phyloP scores from a whole-genome alignment of 805 yeast genomes.

The Teunomyces aglyptinius region DNA sequence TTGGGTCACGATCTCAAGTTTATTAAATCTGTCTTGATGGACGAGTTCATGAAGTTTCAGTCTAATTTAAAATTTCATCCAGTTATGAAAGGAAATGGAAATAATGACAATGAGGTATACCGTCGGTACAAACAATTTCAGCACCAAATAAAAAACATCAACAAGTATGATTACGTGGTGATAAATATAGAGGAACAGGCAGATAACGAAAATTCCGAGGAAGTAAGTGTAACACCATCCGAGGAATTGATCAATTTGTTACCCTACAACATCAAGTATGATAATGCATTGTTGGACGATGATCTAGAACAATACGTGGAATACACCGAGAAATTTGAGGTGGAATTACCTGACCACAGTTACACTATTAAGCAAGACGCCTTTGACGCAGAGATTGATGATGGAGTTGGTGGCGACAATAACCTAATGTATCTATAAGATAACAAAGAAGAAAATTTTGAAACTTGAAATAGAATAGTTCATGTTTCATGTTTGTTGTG shows the following conservation, averaged over 20 bases:
- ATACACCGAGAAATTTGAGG: conserved; percentile 3
- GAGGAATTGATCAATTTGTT: conserved; percentile 20
- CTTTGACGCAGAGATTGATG: conserved; percentile 12
- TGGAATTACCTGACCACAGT: conserved; percentile 1
- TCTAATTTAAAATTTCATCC: conserved; percentile 31
- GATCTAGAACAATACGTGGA: conserved; percentile 22
- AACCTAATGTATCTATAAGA: conserved; percentile 15
- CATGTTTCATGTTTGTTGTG: neutral
- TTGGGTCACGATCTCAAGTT: conserved; percentile 39
- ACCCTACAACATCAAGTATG: conserved; percentile 35
- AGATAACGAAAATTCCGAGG: conserved; percentile 13
- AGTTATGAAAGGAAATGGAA: conserved; percentile 15
- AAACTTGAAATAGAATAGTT: neutral
- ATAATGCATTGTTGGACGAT: conserved; percentile 22
- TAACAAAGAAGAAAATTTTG: neutral
- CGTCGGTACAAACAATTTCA: conserved; percentile 18
- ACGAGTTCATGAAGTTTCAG: conserved; percentile 26
- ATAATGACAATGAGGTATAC: conserved; percentile 12
- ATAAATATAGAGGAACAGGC: conserved; percentile 25
- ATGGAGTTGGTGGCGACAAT: conserved; percentile 25
- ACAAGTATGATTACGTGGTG: conserved; percentile 31
- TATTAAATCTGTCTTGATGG: conserved; percentile 26
- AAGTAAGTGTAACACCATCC: conserved; percentile 20
- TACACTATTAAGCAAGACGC: conserved; percentile 1
- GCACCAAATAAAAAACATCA: conserved; percentile 22